These are phyloP conservation scores for Penicillium frequentans DNA, from an alignment of 2,329 filamentous ascomycete genomes.

Conservation along the genomic window DNA sequence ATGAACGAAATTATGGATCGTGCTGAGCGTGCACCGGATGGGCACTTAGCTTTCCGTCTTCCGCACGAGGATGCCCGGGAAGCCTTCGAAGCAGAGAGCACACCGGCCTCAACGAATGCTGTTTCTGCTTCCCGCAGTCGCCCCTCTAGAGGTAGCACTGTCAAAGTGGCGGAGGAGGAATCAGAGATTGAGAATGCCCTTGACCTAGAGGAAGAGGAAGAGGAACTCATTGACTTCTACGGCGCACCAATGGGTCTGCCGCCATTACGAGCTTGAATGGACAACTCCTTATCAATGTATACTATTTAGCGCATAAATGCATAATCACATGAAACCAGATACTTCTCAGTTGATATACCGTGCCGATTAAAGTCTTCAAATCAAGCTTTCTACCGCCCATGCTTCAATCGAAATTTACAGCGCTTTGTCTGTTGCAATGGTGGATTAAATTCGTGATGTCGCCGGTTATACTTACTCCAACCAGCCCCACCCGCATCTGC, in stretches of 20 bases:
- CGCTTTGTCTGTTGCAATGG: not conserved
- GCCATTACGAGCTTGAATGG: slow-evolving; percentile 14
- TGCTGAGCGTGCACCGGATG: slow-evolving; percentile 55
- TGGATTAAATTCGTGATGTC: not conserved
- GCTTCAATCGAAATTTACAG: not conserved
- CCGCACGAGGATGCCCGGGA: slow-evolving; percentile 44
- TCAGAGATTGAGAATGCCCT: slow-evolving; percentile 25
- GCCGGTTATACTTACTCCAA: not conserved
- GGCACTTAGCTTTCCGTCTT: slow-evolving; percentile 57
- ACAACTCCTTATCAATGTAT: not conserved
- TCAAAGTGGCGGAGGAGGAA: slow-evolving; percentile 27
- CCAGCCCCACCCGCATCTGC: not conserved
- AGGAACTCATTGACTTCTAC: slow-evolving; percentile 41
- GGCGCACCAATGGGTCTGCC: slow-evolving; percentile 38
- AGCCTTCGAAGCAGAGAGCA: slow-evolving; percentile 29
- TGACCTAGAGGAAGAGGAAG: slow-evolving; percentile 26
- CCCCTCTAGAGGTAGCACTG: slow-evolving; percentile 17
- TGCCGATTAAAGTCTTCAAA: not conserved
- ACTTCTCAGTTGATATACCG: not conserved
- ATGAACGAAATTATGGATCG: slow-evolving; percentile 60
- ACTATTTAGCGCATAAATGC: not conserved
- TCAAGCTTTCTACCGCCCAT: not conserved
- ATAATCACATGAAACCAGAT: not conserved
- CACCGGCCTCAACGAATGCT: slow-evolving; percentile 16
- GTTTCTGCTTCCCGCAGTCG: slow-evolving; percentile 20